Base-by-base conservation (phyloP, 1,284 basidiomycete species). In the Hemileia vastatrix region DNA sequence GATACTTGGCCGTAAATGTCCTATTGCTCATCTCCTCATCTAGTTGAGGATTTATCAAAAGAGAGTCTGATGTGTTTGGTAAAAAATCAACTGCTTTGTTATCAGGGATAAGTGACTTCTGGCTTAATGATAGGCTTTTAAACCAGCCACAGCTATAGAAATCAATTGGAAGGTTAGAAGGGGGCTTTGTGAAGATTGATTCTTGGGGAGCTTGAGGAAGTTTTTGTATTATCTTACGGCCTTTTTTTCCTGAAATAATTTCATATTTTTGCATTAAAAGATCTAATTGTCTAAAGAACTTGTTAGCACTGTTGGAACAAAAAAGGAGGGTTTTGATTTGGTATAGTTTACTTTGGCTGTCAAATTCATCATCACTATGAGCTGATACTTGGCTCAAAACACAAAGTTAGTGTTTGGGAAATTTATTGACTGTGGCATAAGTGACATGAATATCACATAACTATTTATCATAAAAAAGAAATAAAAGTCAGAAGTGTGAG, bases 91-190 rank as follows among this genome's bases (percentile, higher is more conserved):
- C 32, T 15, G 13, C 6, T 3, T 31, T 19, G 21, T 15, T 21
- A 23, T 61, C 49, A 15, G 43, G 36, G 21, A 61, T 61, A 3
- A 50, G 32, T 6, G 45, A 32, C 45, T 52, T 32, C 24, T 61
- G 59, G 40, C 31, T 13, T 21, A 19, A 40, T 11, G 32, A 21
- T 3, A 62, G n/a, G 19, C 21, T 27, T 15, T 50, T 45, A 45
- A 24, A 55, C 59, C 59, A 61, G 33, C 48, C 48, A 3, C 27
- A 44, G 52, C 13, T 2, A 33, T 54, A 61, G 23, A 61, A 62
- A 23, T 62, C 27, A 19, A 62, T 62, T 27, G 59, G 59, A n/a
- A 62, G n/a, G 11, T 54, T 60, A 43, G 51, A 3, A 18, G n/a
- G n/a, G 44, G n/a, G 44, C 13, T n/a, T 6, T 45, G n/a, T 6